These are phyloP conservation scores for Eucalyptus grandis DNA, from an alignment of 345 rosid genomes.

Conservation along the genomic window DNA sequence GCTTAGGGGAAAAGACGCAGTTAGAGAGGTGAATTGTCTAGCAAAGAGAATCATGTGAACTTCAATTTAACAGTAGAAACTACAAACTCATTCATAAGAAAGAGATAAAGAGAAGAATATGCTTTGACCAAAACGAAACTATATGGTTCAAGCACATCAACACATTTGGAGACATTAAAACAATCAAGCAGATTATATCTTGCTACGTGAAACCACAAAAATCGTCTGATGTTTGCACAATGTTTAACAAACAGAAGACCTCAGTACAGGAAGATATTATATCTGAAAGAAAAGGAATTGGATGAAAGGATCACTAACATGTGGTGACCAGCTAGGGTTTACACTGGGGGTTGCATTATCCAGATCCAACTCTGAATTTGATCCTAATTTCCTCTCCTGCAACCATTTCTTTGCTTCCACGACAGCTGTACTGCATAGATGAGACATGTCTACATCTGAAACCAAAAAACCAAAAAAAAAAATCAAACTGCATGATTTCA, in stretches of 20 bases:
- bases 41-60: not conserved
- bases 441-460: slow-evolving; percentile 41
- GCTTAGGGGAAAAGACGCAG: not conserved
- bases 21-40: not conserved
- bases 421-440: slow-evolving; percentile 34
- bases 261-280: not conserved
- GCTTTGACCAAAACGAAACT: not conserved
- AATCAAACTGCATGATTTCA: not conserved
- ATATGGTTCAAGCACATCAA: not conserved
- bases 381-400: slow-evolving; percentile 60
- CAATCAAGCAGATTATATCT: not conserved
- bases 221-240: not conserved
- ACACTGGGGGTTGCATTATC: slow-evolving; percentile 18
- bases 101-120: not conserved
- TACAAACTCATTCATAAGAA: not conserved
- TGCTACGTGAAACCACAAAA: not conserved
- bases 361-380: slow-evolving; percentile 37
- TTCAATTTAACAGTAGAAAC: not conserved
- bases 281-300: not conserved
- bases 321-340: slow-evolving; percentile 11
- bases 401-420: slow-evolving; percentile 78
- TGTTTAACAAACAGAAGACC: not conserved
- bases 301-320: slow-evolving; percentile 19
- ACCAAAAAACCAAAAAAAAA: not conserved
- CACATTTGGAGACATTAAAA: not conserved